Evolutionary conservation across 73 alveolate species (phyloP).

Genomic region (Diophrys sp.): DNA sequence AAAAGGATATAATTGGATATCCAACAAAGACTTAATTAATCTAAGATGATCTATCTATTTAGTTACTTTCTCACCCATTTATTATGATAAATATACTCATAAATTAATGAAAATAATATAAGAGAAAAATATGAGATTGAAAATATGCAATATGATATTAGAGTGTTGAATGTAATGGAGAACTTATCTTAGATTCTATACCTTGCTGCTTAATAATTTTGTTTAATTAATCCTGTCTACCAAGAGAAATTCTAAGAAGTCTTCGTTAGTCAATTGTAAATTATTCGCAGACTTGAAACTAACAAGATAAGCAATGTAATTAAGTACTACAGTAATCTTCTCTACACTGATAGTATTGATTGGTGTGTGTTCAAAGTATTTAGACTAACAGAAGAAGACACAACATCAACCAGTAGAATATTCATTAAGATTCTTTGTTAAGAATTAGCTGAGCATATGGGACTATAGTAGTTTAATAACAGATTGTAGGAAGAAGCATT

Average conservation of each 20-base stretch:
- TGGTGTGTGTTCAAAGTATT: slow-evolving; percentile 87
- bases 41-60: slow-evolving; percentile 94
- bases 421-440: slow-evolving; percentile 93
- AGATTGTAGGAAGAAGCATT: slow-evolving; percentile 67
- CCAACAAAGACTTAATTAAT: slow-evolving; percentile 94
- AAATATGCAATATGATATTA: slow-evolving; percentile 92
- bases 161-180: slow-evolving; percentile 98
- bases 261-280: slow-evolving; percentile 87
- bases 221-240: slow-evolving; percentile 91
- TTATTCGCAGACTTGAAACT: slow-evolving; percentile 98
- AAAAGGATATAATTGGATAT: slow-evolving; percentile 90
- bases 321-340: slow-evolving; percentile 96
- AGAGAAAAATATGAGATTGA: slow-evolving; percentile 96
- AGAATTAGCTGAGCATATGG: slow-evolving; percentile 80
- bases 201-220: slow-evolving; percentile 91
- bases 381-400: slow-evolving; percentile 94
- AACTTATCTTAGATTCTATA: slow-evolving; percentile 94
- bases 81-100: slow-evolving; percentile 97
- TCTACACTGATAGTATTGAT: slow-evolving; percentile 93
- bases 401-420: slow-evolving; percentile 96
- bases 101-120: slow-evolving; percentile 95
- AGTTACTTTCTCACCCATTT: slow-evolving; percentile 94
- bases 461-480: slow-evolving; percentile 43
- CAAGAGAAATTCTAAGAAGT: slow-evolving; percentile 88
- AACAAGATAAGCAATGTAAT: slow-evolving; percentile 97